A percentile compares a stretch with the other conserved stretches of the same genome.
These are phyloP conservation scores for Setaria viridis DNA, from an alignment of 202 grass and related monocot species.

Conservation along the genomic window DNA sequence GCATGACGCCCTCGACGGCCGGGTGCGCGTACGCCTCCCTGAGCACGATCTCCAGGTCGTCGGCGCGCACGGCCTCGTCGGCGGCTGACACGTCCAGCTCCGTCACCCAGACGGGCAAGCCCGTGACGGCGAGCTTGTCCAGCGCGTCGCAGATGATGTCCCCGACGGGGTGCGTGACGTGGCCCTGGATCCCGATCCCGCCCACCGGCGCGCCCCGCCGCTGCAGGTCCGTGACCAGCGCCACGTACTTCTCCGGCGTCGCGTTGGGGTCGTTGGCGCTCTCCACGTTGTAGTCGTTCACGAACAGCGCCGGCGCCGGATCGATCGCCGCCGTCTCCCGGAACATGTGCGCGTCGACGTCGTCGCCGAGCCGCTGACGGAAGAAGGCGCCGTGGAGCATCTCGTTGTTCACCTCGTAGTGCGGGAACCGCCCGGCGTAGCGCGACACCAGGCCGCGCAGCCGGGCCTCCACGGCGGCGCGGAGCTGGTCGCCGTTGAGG, in stretches of 20 bases:
- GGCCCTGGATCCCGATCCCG: constrained; percentile 71
- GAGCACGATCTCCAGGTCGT: constrained; percentile 71
- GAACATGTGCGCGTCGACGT: constrained; percentile 70
- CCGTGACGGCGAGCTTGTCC: constrained; percentile 54
- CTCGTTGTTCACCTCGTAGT: constrained; percentile 89
- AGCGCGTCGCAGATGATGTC: constrained; percentile 59
- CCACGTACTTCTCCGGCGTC: constrained; percentile 74
- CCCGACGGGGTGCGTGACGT: constrained; percentile 58
- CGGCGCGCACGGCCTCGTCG: constrained; percentile 65
- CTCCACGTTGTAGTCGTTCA: constrained; percentile 90
- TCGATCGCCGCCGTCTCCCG: constrained; percentile 57
- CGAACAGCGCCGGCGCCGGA: constrained; percentile 60
- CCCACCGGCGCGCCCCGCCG: constrained; percentile 59
- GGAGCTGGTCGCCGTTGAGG: constrained; percentile 39
- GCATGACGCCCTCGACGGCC: constrained; percentile 67
- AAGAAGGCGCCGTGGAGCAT: constrained; percentile 79
- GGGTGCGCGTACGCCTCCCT: constrained; percentile 75
- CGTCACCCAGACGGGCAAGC: constrained; percentile 70
- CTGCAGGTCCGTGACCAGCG: constrained; percentile 66
- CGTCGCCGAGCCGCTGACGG: constrained; percentile 49
- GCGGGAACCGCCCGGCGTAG: constrained; percentile 59
- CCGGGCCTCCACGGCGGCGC: constrained; percentile 56
- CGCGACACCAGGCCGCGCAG: constrained; percentile 56
- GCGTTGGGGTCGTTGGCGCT: constrained; percentile 58
- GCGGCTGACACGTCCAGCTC: constrained; percentile 66